phyloP scores from a whole-genome alignment of 1,284 basidiomycete genomes.

The Malassezia yamatoensis region DNA sequence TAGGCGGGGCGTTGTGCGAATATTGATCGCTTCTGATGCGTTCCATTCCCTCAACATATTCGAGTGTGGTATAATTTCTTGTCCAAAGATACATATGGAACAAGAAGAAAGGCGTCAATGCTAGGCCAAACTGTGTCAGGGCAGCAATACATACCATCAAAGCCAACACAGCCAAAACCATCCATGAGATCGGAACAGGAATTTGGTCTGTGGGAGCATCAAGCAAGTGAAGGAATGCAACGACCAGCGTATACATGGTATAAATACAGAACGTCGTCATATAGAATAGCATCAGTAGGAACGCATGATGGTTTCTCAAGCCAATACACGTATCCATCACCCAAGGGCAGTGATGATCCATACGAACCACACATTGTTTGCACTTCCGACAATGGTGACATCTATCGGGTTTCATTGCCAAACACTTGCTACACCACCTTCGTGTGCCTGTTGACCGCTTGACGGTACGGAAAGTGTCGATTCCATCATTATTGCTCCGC shows the following conservation, averaged over 20 bases:
- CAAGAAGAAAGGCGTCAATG: conserved; percentile 34
- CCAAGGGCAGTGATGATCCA: conserved; percentile 63
- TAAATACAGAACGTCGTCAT: background rate
- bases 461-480: conserved; percentile 14
- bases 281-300: conserved; percentile 66
- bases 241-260: conserved; percentile 1
- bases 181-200: conserved; percentile 45
- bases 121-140: conserved; percentile 10
- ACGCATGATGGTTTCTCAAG: conserved; percentile 66
- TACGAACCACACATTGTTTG: conserved; percentile 62
- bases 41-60: conserved; percentile 45
- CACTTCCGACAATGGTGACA: conserved; percentile 67
- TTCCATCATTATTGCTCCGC: background rate
- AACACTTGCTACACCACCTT: conserved; percentile 44
- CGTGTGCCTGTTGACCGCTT: conserved; percentile 31
- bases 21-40: background rate
- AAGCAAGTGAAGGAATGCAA: background rate
- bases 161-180: conserved; percentile 25
- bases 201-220: background rate
- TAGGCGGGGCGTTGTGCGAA: background rate
- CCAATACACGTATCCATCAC: conserved; percentile 68
- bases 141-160: conserved; percentile 4
- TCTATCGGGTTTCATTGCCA: conserved; percentile 59
- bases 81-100: conserved; percentile 45
- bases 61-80: conserved; percentile 48